Evolutionary conservation across 495 filamentous ascomycete genomes (phyloP), one percentile per base, ranked within the genome.

Genomic region (Aspergillus cavernicola): DNA sequence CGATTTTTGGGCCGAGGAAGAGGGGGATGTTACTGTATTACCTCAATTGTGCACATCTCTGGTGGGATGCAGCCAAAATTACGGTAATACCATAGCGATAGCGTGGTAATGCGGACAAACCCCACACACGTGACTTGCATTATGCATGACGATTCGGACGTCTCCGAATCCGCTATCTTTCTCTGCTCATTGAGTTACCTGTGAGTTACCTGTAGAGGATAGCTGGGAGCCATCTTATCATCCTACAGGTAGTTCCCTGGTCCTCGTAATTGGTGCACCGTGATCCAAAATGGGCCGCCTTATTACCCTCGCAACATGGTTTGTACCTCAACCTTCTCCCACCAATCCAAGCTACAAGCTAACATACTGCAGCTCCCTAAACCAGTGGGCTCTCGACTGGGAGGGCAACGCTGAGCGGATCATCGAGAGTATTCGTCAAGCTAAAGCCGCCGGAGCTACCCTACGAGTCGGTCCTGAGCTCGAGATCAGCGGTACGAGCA

Each of bases 401-500:
- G 83, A 87, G 58, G 91, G 90, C 18, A 95, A 95, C 60, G 66
- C 73, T 1, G 70, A 80, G 26, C 78, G 91, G 6, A 95, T 95
- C 55, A 85, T 90, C 48, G 78, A 91, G 66, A 83, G 80, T 57
- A 87, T 95, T 47, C 76, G 72, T 10, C 61, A 81, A 52, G 88
- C 91, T 20, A 95, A 92, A 65, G 76, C 66, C 9, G 77, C 75
- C 2, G 83, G 86, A 10, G 88, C 88, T 11, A 79, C 76, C n/a
- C 69, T 96, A 12, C 76, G 90, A 22, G 81, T 91, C 23, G 89
- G 89, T 8, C 90, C 89, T 0, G 86, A 88, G 64, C 77, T 89
- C 6, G 84, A 85, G 57, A 82, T 87, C 28, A 75, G 76, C 50
- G 78, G 70, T 64, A 58, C 52, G 15, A 55, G 23, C 52, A 44